Percentiles rank a stretch among this genome's conserved stretches.
Conservation (phyloP, 2,329 filamentous ascomycete species). For the Juglanconis juglandina region DNA sequence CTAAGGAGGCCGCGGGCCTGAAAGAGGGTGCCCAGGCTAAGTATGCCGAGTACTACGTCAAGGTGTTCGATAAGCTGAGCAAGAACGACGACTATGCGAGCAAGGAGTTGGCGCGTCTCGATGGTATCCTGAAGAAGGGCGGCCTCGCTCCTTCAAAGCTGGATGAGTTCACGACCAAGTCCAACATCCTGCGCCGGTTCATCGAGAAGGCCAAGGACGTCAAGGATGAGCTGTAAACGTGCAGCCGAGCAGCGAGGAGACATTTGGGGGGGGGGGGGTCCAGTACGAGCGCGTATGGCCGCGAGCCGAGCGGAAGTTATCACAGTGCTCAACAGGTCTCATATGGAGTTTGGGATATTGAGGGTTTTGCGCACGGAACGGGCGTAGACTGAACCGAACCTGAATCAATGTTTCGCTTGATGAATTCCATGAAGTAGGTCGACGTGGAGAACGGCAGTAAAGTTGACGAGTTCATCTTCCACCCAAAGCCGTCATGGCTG, state of each 20-base stretch:
- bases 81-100: conserved; percentile 73
- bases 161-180: conserved; percentile 81
- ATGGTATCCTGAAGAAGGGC: conserved; percentile 80
- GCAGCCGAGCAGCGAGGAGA: neutral
- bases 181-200: conserved; percentile 84
- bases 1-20: conserved; percentile 65
- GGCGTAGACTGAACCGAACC: neutral
- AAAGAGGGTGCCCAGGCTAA: conserved; percentile 63
- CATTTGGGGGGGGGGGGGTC: too few relatives aligned
- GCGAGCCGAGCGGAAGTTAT: neutral
- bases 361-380: neutral
- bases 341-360: neutral
- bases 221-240: conserved; percentile 68
- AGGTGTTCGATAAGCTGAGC: conserved; percentile 80
- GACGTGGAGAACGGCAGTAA: too few relatives aligned
- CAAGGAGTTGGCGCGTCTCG: conserved; percentile 81
- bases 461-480: neutral
- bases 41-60: conserved; percentile 91
- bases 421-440: neutral
- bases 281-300: too few relatives aligned
- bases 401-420: neutral
- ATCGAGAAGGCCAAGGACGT: conserved; percentile 51
- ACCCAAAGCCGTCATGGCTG: too few relatives aligned
- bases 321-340: neutral
- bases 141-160: conserved; percentile 80